phyloP scores from a whole-genome alignment of 345 rosid genomes.

The Geranium brycei region DNA sequence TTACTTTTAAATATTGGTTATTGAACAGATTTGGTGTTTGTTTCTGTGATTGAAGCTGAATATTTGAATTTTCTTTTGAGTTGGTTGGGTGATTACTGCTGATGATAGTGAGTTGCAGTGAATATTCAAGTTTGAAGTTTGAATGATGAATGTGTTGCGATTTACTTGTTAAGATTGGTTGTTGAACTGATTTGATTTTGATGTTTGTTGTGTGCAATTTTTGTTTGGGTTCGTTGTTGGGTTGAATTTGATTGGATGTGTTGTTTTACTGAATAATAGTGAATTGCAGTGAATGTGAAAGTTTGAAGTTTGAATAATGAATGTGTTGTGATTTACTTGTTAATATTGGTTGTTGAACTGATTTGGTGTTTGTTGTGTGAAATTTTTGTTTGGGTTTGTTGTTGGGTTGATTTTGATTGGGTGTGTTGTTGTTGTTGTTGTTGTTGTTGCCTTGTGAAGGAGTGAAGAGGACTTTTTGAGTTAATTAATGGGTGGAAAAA shows the following conservation, averaged over 20 bases:
- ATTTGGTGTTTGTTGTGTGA: not conserved
- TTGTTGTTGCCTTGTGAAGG: too few species aligned
- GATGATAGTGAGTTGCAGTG: too few species aligned
- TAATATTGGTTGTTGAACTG: not conserved
- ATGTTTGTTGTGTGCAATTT: not conserved
- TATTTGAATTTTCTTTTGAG: not conserved
- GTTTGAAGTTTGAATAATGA: not conserved
- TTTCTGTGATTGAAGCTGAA: not conserved
- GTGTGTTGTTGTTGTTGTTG: too few species aligned
- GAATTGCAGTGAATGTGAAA: too few species aligned
- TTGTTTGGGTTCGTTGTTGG: not conserved
- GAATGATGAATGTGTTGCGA: not conserved
- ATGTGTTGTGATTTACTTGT: not conserved
- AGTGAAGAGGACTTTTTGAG: not conserved
- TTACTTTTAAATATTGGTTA: not conserved
- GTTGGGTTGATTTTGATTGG: too few species aligned
- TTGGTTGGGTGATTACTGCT: not conserved
- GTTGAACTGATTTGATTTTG: not conserved
- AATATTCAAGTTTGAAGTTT: not conserved
- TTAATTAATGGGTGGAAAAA: not conserved
- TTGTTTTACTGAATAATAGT: too few species aligned
- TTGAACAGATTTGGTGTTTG: not conserved
- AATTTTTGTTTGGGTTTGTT: not conserved
- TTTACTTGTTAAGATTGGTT: not conserved
- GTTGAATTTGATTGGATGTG: too few species aligned